Evolutionary conservation across 2,329 filamentous ascomycete genomes (phyloP).

Genomic region (Leptographium galeiforme): DNA sequence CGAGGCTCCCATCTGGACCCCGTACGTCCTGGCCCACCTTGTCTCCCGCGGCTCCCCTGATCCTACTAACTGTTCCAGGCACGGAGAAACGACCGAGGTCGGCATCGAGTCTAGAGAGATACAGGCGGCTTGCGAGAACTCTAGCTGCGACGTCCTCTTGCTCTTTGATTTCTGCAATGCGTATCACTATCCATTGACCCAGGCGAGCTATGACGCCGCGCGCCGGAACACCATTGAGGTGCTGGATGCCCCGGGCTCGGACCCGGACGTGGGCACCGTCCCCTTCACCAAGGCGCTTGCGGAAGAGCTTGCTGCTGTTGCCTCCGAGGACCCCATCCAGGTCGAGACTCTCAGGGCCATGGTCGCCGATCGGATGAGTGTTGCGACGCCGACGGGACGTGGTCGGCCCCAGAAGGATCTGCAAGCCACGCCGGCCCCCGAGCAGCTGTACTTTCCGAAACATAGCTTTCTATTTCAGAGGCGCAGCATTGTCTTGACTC

Average conservation of each 20-base stretch:
- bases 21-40: conserved; percentile 5
- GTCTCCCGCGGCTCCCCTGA: background rate
- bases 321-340: background rate
- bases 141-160: conserved; percentile 9
- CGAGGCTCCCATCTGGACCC: conserved; percentile 7
- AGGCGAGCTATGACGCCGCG: background rate
- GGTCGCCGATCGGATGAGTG: conserved; percentile 6
- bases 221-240: conserved; percentile 10
- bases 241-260: conserved; percentile 5
- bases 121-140: conserved; percentile 8
- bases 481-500: conserved; percentile 10
- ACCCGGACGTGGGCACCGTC: background rate
- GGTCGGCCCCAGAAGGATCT: conserved; percentile 10
- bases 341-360: conserved; percentile 4
- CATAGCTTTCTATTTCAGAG: conserved; percentile 7
- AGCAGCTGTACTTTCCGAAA: conserved; percentile 7
- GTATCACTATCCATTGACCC: conserved; percentile 4
- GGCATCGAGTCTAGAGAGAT: conserved; percentile 6
- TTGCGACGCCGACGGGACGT: conserved; percentile 5
- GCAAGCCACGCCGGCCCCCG: background rate
- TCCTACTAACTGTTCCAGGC: conserved; percentile 1
- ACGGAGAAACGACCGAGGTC: background rate
- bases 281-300: conserved; percentile 8
- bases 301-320: conserved; percentile 6
- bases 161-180: conserved; percentile 8